Base-by-base conservation (phyloP, 495 filamentous ascomycete species). In the Cudoniella acicularis region DNA sequence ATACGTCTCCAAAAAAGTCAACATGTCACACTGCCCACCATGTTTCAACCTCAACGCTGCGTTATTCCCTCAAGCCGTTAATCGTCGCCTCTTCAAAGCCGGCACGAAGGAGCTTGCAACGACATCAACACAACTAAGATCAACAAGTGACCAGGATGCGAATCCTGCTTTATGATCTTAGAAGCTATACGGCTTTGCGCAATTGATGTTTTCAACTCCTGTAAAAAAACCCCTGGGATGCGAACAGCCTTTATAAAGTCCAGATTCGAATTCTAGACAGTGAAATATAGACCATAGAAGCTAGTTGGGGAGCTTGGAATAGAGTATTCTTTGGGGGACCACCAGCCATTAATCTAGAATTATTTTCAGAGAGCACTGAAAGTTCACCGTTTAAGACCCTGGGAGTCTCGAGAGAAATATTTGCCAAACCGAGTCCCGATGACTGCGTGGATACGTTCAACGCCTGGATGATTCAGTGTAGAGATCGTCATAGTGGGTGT, bases 361-460 rank as follows among this genome's bases (percentile, higher is more conserved):
- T 47, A n/a, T 47, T 8, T 47, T 47, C 43, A n/a, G 43, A 47
- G 43, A 47, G 43, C 43, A 47, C 6, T 8, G 43, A 47, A 47
- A 47, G 20, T n/a, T 17, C 43, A 47, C 43, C 17, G 43, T 47
- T 47, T n/a, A 47, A 21, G 43, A 4, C 6, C 17, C 43, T 47
- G 4, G 43, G 43, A 47, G 17, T n/a, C 17, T n/a, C 43, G 4
- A n/a, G 17, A 17, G 20, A 6, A n/a, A 47, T 21, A 8, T n/a
- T n/a, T 47, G 6, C 20, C 43, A 47, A n/a, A 21, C 20, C 17
- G 4, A 47, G 6, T 47, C 43, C 43, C 6, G 43, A 47, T 47
- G 43, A 47, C 4, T 47, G 43, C 43, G 43, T n/a, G 43, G 43
- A 47, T 47, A 47, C 43, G 43, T 47, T 47, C 43, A 17, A 47